Conservation (phyloP, 73 alveolate genomes). For the Strombidium stylifer region DNA sequence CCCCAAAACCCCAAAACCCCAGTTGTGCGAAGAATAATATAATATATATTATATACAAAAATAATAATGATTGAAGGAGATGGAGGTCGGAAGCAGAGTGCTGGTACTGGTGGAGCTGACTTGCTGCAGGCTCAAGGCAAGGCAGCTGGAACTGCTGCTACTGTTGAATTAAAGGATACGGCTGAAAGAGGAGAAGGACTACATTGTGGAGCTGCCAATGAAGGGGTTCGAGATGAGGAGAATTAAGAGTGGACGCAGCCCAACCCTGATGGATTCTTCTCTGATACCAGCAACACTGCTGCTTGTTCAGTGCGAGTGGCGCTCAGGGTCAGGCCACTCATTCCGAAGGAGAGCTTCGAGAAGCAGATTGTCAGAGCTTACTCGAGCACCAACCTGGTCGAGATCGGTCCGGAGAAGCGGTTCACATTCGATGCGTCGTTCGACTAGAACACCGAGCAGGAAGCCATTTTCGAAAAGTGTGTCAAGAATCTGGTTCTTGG, state of each 20-base stretch:
- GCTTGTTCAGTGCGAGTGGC: slow-evolving; percentile 84
- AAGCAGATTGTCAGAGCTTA: slow-evolving; percentile 18
- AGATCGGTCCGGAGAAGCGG: slow-evolving; percentile 73
- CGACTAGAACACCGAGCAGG: slow-evolving; percentile 76
- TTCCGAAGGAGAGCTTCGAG: slow-evolving; percentile 69
- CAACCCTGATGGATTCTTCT: slow-evolving; percentile 33
- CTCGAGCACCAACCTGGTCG: slow-evolving; percentile 44
- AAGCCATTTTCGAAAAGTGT: slow-evolving; percentile 79
- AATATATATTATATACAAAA: too few species aligned
- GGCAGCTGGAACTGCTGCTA: too few species aligned
- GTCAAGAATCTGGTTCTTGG: slow-evolving; percentile 81
- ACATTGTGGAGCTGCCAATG: too few species aligned
- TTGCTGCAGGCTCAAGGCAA: too few species aligned
- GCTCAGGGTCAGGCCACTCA: slow-evolving; percentile 95
- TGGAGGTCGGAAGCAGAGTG: too few species aligned
- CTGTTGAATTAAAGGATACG: too few species aligned
- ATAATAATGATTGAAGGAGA: too few species aligned
- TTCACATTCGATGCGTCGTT: slow-evolving; percentile 92
- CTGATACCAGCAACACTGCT: slow-evolving; percentile 28
- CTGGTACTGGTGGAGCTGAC: too few species aligned
- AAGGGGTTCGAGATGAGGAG: background rate
- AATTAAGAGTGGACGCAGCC: slow-evolving; percentile 20
- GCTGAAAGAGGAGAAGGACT: too few species aligned
- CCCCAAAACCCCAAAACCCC: too few species aligned
- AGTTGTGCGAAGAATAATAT: too few species aligned